Evolutionary conservation across 1,139 yeast species (phyloP), one percentile per base, ranked within the genome.

Genomic region (Scheffersomyces illinoinensis): DNA sequence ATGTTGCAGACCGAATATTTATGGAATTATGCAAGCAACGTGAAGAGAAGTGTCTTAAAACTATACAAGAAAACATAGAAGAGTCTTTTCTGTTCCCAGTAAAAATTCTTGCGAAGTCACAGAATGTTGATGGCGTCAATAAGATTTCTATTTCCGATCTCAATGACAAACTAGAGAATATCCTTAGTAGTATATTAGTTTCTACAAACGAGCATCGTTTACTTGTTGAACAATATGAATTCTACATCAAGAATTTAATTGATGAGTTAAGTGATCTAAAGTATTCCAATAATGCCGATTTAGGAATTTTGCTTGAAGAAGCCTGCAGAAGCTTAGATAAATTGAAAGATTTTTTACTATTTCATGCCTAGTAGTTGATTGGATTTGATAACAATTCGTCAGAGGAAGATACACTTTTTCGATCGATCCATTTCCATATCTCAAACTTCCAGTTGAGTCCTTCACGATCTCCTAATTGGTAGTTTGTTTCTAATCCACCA

Each of bases 381-480:
- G 17, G 17, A 33, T 33, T 33, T 33, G 43, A 33, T 12, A 33
- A 17, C 17, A 33, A 33, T 10, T 33, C 17, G 14, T 33, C 17
- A 17, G 43, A 33, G 3, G 43, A 33, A 33, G 43, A 17, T 17
- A 72, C 68, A 17, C 70, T 66, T 0, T 63, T 80, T 2, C 76
- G 59, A 19, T 69, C 75, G 51, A 76, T 60, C 90, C 91, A 89
- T 67, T 83, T 85, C 86, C 91, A 91, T 0, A 87, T 90, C 62
- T 90, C 93, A 68, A 85, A 91, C 57, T 85, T 87, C 85, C 97
- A 93, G 69, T 93, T 93, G 59, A 93, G 79, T 10, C 87, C 85
- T 60, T 85, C 73, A 57, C 89, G 83, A 64, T 87, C 87, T 57
- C 96, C 98, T 56, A 95, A 81, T 63, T 89, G 87, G 66, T 89